Conservation (phyloP, 2,329 filamentous ascomycete genomes). For the Venturiaceae sp. region DNA sequence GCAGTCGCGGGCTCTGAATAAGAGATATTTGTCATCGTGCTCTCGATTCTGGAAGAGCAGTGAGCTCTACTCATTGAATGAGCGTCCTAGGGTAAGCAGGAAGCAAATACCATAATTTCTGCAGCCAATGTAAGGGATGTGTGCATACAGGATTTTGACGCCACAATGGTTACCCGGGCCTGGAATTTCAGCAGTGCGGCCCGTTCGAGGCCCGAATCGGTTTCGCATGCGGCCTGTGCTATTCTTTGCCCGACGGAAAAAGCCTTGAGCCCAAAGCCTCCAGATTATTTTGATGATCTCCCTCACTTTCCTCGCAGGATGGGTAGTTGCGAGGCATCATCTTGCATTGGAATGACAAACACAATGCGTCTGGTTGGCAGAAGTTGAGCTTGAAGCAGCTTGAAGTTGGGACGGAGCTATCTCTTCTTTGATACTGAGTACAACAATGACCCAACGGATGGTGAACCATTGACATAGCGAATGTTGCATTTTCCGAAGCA, state of each 20-base stretch:
- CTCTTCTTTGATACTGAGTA: no score
- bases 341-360: background rate
- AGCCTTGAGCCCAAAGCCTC: background rate
- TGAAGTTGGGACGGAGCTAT: no score
- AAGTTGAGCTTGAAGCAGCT: background rate
- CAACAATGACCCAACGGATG: no score
- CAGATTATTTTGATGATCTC: background rate
- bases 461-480: no score
- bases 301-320: no score
- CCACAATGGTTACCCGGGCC: background rate
- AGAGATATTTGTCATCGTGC: background rate
- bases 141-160: background rate
- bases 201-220: background rate
- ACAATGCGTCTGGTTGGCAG: background rate
- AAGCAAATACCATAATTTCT: no score
- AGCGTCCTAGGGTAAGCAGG: no score
- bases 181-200: background rate
- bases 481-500: background rate
- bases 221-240: background rate
- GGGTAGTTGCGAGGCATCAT: background rate
- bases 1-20: background rate
- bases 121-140: background rate
- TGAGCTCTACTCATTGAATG: no score
- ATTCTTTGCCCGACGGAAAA: background rate
- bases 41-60: no score